Evolutionary conservation across 2,329 filamentous ascomycete genomes (phyloP).

Genomic region (Fusarium nodosum): DNA sequence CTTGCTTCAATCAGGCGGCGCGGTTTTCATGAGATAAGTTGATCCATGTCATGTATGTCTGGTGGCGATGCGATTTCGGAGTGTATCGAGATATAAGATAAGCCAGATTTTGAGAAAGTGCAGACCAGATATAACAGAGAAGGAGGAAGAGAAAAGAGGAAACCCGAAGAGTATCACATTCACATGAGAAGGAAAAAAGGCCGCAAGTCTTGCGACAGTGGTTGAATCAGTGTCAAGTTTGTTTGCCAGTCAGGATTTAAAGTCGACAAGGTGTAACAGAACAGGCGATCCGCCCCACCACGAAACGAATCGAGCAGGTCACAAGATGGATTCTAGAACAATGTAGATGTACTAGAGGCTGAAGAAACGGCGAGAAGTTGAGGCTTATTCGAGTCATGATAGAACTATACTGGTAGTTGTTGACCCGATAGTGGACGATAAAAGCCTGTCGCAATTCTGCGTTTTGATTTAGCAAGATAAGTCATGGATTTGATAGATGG

Average conservation of each 20-base stretch:
- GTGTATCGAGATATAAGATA: constrained; percentile 24
- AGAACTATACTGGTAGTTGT: neutral
- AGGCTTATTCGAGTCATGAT: neutral
- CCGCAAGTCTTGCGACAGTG: constrained; percentile 10
- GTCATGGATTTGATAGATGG: neutral
- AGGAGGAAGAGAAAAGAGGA: neutral
- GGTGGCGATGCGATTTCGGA: constrained; percentile 36
- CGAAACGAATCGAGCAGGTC: constrained; percentile 42
- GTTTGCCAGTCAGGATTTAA: constrained; percentile 33
- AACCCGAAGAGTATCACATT: neutral
- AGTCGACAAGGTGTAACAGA: constrained; percentile 38
- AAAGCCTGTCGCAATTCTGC: neutral
- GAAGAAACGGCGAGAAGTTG: constrained; percentile 37
- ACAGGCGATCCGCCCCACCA: constrained; percentile 42
- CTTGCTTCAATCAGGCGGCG: constrained; percentile 22
- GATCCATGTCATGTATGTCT: constrained; percentile 33
- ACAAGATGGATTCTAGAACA: constrained; percentile 38
- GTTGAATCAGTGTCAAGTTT: constrained; percentile 22
- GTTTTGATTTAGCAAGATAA: neutral
- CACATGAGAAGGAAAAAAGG: constrained; percentile 15
- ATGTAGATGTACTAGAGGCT: constrained; percentile 1
- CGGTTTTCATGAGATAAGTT: constrained; percentile 30
- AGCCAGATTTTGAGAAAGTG: constrained; percentile 2
- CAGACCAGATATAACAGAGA: neutral
- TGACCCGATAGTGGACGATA: too few relatives aligned